Conservation (phyloP, 306 rosid species). For the Bauhinia variegata region DNA sequence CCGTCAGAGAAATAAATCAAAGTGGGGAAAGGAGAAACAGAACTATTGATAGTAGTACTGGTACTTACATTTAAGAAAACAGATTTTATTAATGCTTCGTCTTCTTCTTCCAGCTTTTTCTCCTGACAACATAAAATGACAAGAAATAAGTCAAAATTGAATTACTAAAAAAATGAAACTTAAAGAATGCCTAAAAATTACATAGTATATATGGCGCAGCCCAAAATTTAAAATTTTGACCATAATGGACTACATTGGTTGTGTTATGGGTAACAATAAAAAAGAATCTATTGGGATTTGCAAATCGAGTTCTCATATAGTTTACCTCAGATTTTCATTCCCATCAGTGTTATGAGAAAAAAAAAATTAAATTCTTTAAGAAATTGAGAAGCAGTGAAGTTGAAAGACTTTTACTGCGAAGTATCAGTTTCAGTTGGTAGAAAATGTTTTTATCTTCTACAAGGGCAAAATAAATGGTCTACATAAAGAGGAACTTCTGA, state of each 20-base stretch:
- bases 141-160: slow-evolving; percentile 1
- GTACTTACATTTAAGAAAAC: slow-evolving; percentile 63
- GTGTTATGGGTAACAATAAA: slow-evolving; percentile 9
- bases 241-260: background rate
- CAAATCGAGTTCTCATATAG: slow-evolving; percentile 12
- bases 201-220: background rate
- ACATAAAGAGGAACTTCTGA: too few species aligned
- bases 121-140: slow-evolving; percentile 52
- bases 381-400: too few species aligned
- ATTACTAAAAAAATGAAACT: slow-evolving; percentile 1
- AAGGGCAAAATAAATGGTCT: too few species aligned
- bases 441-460: too few species aligned
- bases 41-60: slow-evolving; percentile 31
- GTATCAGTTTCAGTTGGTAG: too few species aligned
- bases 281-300: slow-evolving; percentile 1
- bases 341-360: too few species aligned
- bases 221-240: background rate
- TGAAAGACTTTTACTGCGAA: too few species aligned
- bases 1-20: background rate
- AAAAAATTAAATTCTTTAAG: too few species aligned
- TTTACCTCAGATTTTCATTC: too few species aligned
- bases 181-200: slow-evolving; percentile 5
- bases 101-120: slow-evolving; percentile 79
- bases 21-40: background rate
- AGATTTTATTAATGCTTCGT: slow-evolving; percentile 79